Conservation (phyloP, 768 basidiomycete species). For the Naematelia encephala region DNA sequence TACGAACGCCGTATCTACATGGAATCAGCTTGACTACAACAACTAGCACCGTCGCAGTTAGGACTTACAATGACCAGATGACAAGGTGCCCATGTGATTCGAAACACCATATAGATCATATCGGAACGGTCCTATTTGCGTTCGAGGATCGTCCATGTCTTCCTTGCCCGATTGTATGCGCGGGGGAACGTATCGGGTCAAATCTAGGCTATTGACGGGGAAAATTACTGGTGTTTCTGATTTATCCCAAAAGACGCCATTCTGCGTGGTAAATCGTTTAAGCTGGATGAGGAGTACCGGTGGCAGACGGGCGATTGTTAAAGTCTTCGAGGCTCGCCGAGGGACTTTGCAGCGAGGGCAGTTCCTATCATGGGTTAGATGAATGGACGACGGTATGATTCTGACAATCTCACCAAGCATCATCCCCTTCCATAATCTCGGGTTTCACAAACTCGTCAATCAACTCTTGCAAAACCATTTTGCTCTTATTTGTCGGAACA, state of each 20-base stretch:
- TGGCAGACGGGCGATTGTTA: slow-evolving; percentile 87
- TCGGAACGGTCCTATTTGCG: slow-evolving; percentile 79
- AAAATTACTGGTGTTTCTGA: slow-evolving; percentile 93
- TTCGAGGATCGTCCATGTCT: slow-evolving; percentile 67
- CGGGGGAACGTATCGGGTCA: slow-evolving; percentile 80
- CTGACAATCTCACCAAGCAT: slow-evolving; percentile 71
- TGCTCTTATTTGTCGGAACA: slow-evolving; percentile 62
- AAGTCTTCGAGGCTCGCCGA: slow-evolving; percentile 76
- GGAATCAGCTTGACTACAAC: not conserved
- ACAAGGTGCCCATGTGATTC: slow-evolving; percentile 91
- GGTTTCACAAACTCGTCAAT: slow-evolving; percentile 80
- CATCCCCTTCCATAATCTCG: slow-evolving; percentile 85
- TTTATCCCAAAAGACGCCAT: slow-evolving; percentile 76
- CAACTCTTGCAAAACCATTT: slow-evolving; percentile 71
- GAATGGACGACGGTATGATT: not conserved
- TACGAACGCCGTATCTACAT: slow-evolving; percentile 84
- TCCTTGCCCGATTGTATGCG: slow-evolving; percentile 63
- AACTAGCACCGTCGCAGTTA: not conserved
- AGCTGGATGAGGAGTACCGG: slow-evolving; percentile 63
- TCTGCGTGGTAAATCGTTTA: slow-evolving; percentile 40
- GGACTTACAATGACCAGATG: slow-evolving; percentile 88
- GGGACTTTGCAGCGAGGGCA: slow-evolving; percentile 90
- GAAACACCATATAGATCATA: slow-evolving; percentile 96
- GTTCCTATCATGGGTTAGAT: slow-evolving; percentile 59
- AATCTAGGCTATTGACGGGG: slow-evolving; percentile 62